Base-by-base conservation (phyloP, 352 stramenopile genomes). In the Heterotrichella gracilis region DNA sequence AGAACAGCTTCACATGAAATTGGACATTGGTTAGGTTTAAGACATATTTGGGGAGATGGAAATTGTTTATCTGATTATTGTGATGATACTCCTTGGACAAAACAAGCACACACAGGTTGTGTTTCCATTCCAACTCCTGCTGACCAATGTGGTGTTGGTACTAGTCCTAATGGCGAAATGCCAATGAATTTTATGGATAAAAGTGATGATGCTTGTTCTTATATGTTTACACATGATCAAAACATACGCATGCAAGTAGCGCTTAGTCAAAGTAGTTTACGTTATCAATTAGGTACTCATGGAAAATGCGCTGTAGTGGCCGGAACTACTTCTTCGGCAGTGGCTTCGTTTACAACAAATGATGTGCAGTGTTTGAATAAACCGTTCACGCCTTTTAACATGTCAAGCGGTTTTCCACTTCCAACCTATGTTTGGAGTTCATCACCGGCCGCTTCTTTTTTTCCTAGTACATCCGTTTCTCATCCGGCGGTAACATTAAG, bases 161-260 rank as follows among this genome's bases (percentile, higher is more conserved):
- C n/a, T n/a, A 17, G 9, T 17, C 32, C 9, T 17, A 17, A 17
- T n/a, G 32, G 32, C 32, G 32, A 53, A 17, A 53, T 53, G 32
- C n/a, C n/a, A 9, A 53, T 53, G 32, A 53, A 53, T 53, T 53
- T 53, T 53, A 53, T 53, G 32, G 32, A 53, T 53, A 17, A 53
- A 17, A 17, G 32, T n/a, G 32, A 53, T 53, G 32, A 53, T 53
- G 32, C 32, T 53, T 53, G 32, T n/a, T n/a, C n/a, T 53, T 53
- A 53, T n/a, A 53, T 53, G 32, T 53, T 53, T 53, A 53, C 32
- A 53, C 32, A 9, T n/a, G n/a, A 53, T 53, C 32, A 53, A 53
- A 53, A n/a, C n/a, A 17, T n/a, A 9, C 9, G 32, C 9, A 53
- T 53, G 32, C 9, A 9, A 53, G n/a, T n/a, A 17, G 32, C 32